A percentile compares a stretch with the other conserved stretches of the same genome.
phyloP scores from a whole-genome alignment of 495 filamentous ascomycete species.

The Aspergillus cavernicola region DNA sequence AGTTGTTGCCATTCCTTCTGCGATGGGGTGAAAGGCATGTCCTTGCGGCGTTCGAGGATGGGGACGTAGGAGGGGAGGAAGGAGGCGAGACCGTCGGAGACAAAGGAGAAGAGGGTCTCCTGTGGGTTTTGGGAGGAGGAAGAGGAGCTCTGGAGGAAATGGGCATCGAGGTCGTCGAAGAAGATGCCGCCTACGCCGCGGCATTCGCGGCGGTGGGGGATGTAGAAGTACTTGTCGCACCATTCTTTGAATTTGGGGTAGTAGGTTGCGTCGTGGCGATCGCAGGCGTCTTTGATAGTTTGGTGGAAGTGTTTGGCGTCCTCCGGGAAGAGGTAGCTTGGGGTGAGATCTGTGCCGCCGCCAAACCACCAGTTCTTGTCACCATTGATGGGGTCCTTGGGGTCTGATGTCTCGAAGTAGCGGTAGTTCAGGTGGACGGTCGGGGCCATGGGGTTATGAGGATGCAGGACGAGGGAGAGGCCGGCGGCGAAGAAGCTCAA shows the following conservation, averaged over 20 bases:
- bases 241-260: conserved; percentile 96
- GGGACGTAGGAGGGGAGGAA: conserved; percentile 92
- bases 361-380: conserved; percentile 95
- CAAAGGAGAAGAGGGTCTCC: conserved; percentile 89
- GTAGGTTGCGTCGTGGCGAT: conserved; percentile 87
- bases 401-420: conserved; percentile 87
- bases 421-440: conserved; percentile 98
- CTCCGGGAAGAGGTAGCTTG: conserved; percentile 91
- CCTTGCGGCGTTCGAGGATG: conserved; percentile 81
- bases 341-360: conserved; percentile 91
- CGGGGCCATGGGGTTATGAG: conserved; percentile 91
- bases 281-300: conserved; percentile 87
- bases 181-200: conserved; percentile 95
- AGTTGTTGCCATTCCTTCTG: conserved; percentile 98
- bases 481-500: conserved; percentile 95
- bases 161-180: conserved; percentile 93
- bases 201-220: conserved; percentile 85
- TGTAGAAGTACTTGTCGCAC: conserved; percentile 97
- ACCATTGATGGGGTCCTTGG: conserved; percentile 58
- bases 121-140: conserved; percentile 68
- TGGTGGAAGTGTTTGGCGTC: conserved; percentile 96
- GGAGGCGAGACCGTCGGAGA: conserved; percentile 74
- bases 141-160: conserved; percentile 40
- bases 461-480: conserved; percentile 87
- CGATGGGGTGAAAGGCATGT: conserved; percentile 77